phyloP scores from a whole-genome alignment of 495 filamentous ascomycete genomes.

The Xylaria intraflava region DNA sequence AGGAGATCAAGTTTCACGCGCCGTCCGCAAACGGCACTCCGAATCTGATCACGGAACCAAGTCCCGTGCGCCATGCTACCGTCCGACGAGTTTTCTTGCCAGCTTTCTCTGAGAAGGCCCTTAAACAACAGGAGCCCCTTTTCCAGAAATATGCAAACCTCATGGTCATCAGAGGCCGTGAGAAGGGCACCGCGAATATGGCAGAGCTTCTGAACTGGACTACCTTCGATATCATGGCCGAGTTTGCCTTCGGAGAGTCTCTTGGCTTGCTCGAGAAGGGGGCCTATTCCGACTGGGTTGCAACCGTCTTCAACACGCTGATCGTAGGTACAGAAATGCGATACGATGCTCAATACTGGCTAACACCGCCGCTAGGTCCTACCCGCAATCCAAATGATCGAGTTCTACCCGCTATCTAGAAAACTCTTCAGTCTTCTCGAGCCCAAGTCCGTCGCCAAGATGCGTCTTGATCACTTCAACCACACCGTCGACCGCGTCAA shows the following conservation, averaged over 20 bases:
- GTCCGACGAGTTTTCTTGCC: slow-evolving; percentile 35
- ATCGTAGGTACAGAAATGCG: neutral
- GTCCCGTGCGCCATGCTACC: slow-evolving; percentile 14
- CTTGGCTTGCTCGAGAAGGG: slow-evolving; percentile 33
- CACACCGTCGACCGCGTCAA: slow-evolving; percentile 7
- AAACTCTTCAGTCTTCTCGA: neutral
- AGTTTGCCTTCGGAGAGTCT: slow-evolving; percentile 42
- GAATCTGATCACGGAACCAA: slow-evolving; percentile 4
- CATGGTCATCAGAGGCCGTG: slow-evolving; percentile 20
- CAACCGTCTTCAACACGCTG: slow-evolving; percentile 7
- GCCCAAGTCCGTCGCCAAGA: neutral
- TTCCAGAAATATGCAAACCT: slow-evolving; percentile 38
- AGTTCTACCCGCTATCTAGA: slow-evolving; percentile 1
- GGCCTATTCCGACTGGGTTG: slow-evolving; percentile 2
- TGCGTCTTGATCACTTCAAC: slow-evolving; percentile 7
- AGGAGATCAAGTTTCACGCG: slow-evolving; percentile 8
- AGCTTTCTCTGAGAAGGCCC: slow-evolving; percentile 41
- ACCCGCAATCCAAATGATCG: slow-evolving; percentile 1
- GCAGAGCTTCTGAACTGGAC: slow-evolving; percentile 23
- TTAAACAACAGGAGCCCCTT: slow-evolving; percentile 38
- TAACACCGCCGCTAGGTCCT: neutral
- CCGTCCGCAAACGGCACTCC: slow-evolving; percentile 8
- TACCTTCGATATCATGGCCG: slow-evolving; percentile 46
- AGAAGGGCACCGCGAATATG: slow-evolving; percentile 29
- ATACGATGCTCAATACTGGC: neutral